Base-by-base conservation (phyloP, 2,329 filamentous ascomycete species). In the Calcarisporium arbuscula region DNA sequence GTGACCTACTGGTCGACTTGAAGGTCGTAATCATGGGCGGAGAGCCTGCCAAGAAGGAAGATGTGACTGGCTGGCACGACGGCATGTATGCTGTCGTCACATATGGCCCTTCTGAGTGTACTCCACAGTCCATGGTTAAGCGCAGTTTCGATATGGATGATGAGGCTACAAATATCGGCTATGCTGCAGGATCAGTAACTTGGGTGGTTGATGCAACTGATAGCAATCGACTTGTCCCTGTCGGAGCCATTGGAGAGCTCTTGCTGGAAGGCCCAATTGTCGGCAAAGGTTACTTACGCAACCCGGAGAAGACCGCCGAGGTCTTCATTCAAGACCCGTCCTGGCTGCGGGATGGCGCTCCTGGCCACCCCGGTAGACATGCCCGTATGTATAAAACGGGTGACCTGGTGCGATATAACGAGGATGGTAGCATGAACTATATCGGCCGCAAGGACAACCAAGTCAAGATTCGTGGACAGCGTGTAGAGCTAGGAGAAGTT, bases 401-500 rank as follows among this genome's bases (percentile, higher is more conserved):
- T 6, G 68, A 72, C 39, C 52, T 72, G 8, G 67, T 54, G 3
- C 50, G 49, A 19, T 67, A 67, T 20, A 48, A 60, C 20, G 47
- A 50, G 1, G 57, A 67, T 33, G 60, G 61, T 1, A 48, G 48
- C 17, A 46, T 72, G 10, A 43, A 56, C 0, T 70, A 63, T 35
- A 45, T 70, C 28, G 72, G 70, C 26, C 59, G 74, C 12, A 73
- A 71, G 41, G 74, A 78, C 42, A 61, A 61, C 0, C 74, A 77
- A 47, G 64, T 77, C 29, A 79, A 79, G 51, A 52, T 79, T 8
- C 62, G 67, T 15, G 78, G 78, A 15, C 76, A 68, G 39, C 54
- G 72, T 32, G 60, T 74, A 30, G 78, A 72, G 52, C 57, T 72
- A 6, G 43, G 36, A 1, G 49, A 49, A 12, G 14, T 51, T 8